A percentile compares a stretch with the other conserved stretches of the same genome.
Conservation (phyloP, 208 protist genomes). For the Leishmania mexicana region DNA sequence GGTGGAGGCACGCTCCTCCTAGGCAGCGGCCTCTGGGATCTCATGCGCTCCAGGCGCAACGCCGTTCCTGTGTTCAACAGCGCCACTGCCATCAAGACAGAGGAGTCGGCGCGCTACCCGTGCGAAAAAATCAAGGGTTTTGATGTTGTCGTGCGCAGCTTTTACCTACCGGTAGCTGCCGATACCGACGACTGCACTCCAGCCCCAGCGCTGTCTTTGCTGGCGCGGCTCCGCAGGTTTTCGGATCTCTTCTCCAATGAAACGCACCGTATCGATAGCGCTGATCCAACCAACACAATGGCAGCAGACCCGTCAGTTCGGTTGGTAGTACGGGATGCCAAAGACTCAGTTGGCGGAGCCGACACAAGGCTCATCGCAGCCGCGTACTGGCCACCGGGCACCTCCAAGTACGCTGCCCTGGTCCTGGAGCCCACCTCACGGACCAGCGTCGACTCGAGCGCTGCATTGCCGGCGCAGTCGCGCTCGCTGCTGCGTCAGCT, state of each 20-base stretch:
- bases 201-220: neutral
- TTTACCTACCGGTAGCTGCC: constrained; percentile 48
- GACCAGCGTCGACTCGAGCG: neutral
- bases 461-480: neutral
- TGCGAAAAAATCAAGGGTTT: constrained; percentile 66
- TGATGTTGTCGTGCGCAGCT: constrained; percentile 80
- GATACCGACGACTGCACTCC: neutral
- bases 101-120: constrained; percentile 69
- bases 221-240: constrained; percentile 2
- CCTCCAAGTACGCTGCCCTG: constrained; percentile 71
- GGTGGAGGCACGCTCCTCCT: constrained; percentile 14
- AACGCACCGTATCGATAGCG: constrained; percentile 14
- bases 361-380: constrained; percentile 16
- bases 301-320: constrained; percentile 6
- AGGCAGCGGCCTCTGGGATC: constrained; percentile 30
- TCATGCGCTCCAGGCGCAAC: constrained; percentile 16
- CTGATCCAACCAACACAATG: neutral
- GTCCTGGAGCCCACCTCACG: constrained; percentile 54
- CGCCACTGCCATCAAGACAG: constrained; percentile 37
- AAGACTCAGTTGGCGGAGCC: neutral
- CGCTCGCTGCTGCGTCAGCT: constrained; percentile 44
- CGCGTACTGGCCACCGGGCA: constrained; percentile 60
- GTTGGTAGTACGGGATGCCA: constrained; percentile 24
- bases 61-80: constrained; percentile 58
- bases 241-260: constrained; percentile 40